A percentile compares a stretch with the other conserved stretches of the same genome.
phyloP scores from a whole-genome alignment of 768 basidiomycete genomes.

The Pulveroboletus ravenelii region DNA sequence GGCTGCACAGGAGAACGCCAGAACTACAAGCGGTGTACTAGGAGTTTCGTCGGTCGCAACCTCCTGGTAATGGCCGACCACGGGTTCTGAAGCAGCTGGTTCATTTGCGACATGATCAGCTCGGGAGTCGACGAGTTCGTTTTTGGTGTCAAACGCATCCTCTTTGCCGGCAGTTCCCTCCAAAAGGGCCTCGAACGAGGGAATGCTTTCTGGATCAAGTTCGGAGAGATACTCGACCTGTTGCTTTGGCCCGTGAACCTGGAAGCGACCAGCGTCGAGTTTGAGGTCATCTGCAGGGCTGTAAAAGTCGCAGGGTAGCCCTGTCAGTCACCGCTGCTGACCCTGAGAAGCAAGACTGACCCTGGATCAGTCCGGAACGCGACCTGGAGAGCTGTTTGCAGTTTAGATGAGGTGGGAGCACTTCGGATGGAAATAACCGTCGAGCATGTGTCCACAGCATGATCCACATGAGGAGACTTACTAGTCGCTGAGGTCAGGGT shows the following conservation, averaged over 20 bases:
- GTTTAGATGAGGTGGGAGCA: constrained; percentile 8
- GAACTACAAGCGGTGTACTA: constrained; percentile 10
- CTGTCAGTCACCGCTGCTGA: constrained; percentile 9
- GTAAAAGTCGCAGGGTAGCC: constrained; percentile 7
- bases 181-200: constrained; percentile 25
- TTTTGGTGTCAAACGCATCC: constrained; percentile 20
- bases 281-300: constrained; percentile 15
- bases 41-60: neutral
- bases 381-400: constrained; percentile 33
- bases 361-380: constrained; percentile 34
- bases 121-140: neutral
- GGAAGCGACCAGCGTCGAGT: constrained; percentile 27
- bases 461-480: constrained; percentile 23
- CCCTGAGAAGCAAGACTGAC: constrained; percentile 28
- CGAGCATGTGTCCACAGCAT: constrained; percentile 10
- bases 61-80: neutral
- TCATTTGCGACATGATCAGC: neutral
- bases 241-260: constrained; percentile 27
- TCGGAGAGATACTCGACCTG: constrained; percentile 29
- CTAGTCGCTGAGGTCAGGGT: constrained; percentile 21
- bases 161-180: constrained; percentile 20
- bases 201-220: constrained; percentile 24
- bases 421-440: constrained; percentile 12
- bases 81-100: neutral
- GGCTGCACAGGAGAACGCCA: constrained; percentile 25